Percentiles rank a stretch among this genome's conserved stretches.
Evolutionary conservation across 202 grass and related monocot species (phyloP).

Genomic region (Saccharum hybrid): DNA sequence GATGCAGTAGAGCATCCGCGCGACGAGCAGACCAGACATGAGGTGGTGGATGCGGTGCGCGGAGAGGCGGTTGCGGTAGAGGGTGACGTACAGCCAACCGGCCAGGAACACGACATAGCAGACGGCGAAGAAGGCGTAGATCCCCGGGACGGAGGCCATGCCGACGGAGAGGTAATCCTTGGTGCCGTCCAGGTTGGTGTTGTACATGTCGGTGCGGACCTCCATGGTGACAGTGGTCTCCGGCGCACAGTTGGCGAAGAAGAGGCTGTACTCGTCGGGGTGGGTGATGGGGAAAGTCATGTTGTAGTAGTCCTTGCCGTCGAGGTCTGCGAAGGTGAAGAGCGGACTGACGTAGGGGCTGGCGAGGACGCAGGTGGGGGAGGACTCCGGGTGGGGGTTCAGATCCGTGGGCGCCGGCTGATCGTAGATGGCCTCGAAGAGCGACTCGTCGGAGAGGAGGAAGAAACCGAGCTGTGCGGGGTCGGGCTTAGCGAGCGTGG

Average conservation of each 20-base stretch:
- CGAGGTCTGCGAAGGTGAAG: constrained; percentile 62
- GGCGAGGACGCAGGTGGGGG: constrained; percentile 57
- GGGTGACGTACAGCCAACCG: constrained; percentile 72
- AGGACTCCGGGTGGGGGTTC: constrained; percentile 51
- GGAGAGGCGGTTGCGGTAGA: constrained; percentile 70
- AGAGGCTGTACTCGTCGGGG: constrained; percentile 87
- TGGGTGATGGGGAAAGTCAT: constrained; percentile 57
- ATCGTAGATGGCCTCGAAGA: constrained; percentile 84
- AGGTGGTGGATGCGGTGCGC: constrained; percentile 91
- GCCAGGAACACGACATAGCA: constrained; percentile 70
- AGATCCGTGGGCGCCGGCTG: constrained; percentile 57
- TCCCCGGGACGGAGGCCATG: constrained; percentile 59
- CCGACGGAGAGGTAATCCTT: constrained; percentile 89
- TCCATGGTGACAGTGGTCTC: constrained; percentile 69
- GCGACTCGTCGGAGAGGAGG: constrained; percentile 83
- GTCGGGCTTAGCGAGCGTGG: constrained; percentile 38
- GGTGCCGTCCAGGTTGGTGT: constrained; percentile 58
- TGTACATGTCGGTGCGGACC: constrained; percentile 85
- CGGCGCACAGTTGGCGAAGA: constrained; percentile 80
- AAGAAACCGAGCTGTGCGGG: constrained; percentile 69
- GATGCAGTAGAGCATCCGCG: constrained; percentile 78
- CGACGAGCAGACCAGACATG: constrained; percentile 76
- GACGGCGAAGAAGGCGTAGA: constrained; percentile 78
- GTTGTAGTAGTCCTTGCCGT: neutral
- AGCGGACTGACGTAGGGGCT: constrained; percentile 67